Percentiles rank a stretch among this genome's conserved stretches.
Conservation (phyloP, 495 filamentous ascomycete species). For the Neurospora sublineolata region DNA sequence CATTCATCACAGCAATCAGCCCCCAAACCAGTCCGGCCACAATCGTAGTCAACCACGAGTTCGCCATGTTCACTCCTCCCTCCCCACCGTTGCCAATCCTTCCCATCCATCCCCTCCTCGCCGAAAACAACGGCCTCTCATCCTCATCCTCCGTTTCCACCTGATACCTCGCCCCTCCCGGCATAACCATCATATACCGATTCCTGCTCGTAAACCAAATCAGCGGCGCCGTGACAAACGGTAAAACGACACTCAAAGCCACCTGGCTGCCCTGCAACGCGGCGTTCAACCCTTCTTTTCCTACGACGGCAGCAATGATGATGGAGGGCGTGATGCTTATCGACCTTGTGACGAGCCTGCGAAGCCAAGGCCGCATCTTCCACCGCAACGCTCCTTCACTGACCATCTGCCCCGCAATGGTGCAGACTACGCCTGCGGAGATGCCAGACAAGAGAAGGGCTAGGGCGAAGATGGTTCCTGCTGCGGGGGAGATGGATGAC, state of each 20-base stretch:
- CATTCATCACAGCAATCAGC: constrained; percentile 60
- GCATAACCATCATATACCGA: constrained; percentile 65
- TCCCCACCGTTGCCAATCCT: neutral
- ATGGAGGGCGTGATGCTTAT: constrained; percentile 74
- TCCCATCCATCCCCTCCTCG: neutral
- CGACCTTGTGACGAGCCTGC: constrained; percentile 56
- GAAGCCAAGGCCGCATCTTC: constrained; percentile 58
- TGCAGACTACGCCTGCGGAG: constrained; percentile 70
- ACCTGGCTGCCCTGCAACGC: constrained; percentile 72
- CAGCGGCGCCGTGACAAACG: constrained; percentile 70
- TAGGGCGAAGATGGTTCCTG: constrained; percentile 65
- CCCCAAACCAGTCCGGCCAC: constrained; percentile 53
- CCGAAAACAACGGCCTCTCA: neutral
- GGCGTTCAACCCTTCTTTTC: constrained; percentile 56
- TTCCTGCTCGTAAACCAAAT: constrained; percentile 80
- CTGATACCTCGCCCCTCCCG: constrained; percentile 22
- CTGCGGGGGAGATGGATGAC: constrained; percentile 53
- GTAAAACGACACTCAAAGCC: constrained; percentile 66
- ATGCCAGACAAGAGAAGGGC: constrained; percentile 68
- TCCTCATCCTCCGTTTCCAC: constrained; percentile 9
- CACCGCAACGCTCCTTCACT: constrained; percentile 67
- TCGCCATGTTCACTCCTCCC: constrained; percentile 44
- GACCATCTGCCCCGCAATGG: constrained; percentile 76
- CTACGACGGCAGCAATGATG: constrained; percentile 70
- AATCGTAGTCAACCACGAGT: constrained; percentile 44